Base-by-base conservation (phyloP, 192 early-diverging fungal genomes). In the Backusella tarrabulga region DNA sequence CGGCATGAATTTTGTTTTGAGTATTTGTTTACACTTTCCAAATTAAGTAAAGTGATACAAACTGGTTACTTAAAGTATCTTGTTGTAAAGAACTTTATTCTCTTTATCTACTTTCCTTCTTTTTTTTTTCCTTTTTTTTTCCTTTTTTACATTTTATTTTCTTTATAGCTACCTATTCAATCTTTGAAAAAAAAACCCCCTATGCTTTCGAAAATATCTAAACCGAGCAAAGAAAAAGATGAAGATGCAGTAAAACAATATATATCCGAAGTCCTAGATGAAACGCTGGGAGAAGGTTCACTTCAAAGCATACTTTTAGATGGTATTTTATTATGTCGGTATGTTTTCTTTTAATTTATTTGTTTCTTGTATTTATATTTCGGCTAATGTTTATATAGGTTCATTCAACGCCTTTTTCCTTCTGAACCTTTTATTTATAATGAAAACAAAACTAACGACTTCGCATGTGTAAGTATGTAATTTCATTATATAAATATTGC, bases 241-340 rank as follows among this genome's bases (percentile, higher is more conserved):
- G 71, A 50, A 72, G 23, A 72, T 50, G 23, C 44, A 46, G 71
- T 34, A 14, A 72, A 50, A 32, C 71, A 72, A 34, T 72, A 32
- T 34, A 72, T 72, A 42, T 32, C 14, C 40, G 71, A 72, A 29
- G 42, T 44, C 0, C 23, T 72, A 6, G 36, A 70, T 50, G 42
- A 42, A 5, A 23, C 56, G 12, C 23, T 63, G n/a, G 85, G 90
- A 14, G 81, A 83, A 14, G 44, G 29, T 46, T 50, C 71, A 8
- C 82, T 96, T 15, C 90, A 89, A 32, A 80, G 84, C 12, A 85
- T 87, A 46, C 85, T 96, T 7, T 88, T 90, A 68, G 93, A 94
- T 68, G 95, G 95, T 35, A 89, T 94, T 12, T 74, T 96, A 9
- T 83, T 96, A 34, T 96, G 95, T 83, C 85, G 83, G 90, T 92